Evolutionary conservation across 1,139 yeast species (phyloP).

Genomic region (Taphrina confusa): DNA sequence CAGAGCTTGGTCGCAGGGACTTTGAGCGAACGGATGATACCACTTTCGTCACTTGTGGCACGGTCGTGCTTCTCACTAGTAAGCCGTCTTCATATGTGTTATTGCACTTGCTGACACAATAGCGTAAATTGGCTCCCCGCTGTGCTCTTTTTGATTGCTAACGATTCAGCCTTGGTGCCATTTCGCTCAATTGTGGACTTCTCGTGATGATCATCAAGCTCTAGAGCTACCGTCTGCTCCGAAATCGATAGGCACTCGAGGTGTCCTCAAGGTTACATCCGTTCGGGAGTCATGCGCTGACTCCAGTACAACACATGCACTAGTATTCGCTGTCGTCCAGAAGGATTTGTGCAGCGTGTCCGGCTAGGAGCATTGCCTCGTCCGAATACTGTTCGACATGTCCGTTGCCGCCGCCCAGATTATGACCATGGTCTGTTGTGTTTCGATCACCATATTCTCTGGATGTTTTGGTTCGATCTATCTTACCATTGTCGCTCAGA

Average conservation of each 20-base stretch:
- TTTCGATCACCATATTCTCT: background rate
- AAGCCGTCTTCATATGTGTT: background rate
- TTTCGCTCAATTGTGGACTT: background rate
- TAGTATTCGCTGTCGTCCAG: background rate
- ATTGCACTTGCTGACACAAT: background rate
- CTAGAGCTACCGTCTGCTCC: background rate
- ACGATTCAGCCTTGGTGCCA: background rate
- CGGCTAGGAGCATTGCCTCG: conserved; percentile 6
- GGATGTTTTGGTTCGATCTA: background rate
- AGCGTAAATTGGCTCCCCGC: too few relatives aligned
- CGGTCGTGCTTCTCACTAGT: conserved; percentile 21
- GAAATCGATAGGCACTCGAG: too few relatives aligned
- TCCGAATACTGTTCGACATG: background rate
- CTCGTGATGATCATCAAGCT: background rate
- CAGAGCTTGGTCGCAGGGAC: conserved; percentile 16
- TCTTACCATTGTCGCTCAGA: background rate
- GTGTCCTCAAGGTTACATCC: too few relatives aligned
- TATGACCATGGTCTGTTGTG: background rate
- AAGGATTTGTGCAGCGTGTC: background rate
- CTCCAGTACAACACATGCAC: background rate
- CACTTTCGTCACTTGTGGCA: conserved; percentile 21
- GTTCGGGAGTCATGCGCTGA: too few relatives aligned
- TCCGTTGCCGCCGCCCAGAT: background rate
- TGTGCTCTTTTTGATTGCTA: background rate
- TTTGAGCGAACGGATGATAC: conserved; percentile 22